Percentiles rank a stretch among this genome's conserved stretches.
phyloP scores from a whole-genome alignment of 768 basidiomycete species.

The Daedaleopsis nitida region DNA sequence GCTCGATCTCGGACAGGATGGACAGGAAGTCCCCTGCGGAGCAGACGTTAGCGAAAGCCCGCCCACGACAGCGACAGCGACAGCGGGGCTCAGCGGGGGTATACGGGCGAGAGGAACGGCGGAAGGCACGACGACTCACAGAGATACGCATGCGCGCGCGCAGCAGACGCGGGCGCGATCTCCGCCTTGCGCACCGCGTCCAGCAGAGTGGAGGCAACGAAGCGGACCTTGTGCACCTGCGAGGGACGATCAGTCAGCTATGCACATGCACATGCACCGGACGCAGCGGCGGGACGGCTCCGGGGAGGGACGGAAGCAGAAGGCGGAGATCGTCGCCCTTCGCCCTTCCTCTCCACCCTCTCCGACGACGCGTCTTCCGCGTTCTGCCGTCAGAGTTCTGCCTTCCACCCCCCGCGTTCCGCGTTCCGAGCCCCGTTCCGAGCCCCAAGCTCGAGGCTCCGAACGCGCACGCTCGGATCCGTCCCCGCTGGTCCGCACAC shows the following conservation, averaged over 20 bases:
- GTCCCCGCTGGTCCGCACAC: too few relatives aligned
- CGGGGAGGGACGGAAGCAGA: neutral
- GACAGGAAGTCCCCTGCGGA: slow-evolving; percentile 85
- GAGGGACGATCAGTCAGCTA: neutral
- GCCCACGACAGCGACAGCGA: neutral
- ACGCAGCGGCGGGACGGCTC: too few relatives aligned
- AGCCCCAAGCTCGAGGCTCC: neutral
- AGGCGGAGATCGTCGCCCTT: slow-evolving; percentile 1
- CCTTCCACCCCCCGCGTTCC: neutral
- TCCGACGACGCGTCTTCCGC: too few relatives aligned
- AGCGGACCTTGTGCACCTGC: slow-evolving; percentile 89
- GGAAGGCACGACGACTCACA: slow-evolving; percentile 49
- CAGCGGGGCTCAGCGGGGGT: neutral
- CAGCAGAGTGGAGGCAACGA: slow-evolving; percentile 87
- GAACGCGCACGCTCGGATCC: neutral
- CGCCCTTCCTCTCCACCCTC: neutral
- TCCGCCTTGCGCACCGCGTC: slow-evolving; percentile 84
- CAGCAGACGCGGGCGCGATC: slow-evolving; percentile 76
- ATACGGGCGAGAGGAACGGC: neutral
- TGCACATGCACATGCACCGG: neutral
- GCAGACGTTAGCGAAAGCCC: too few relatives aligned
- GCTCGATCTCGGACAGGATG: slow-evolving; percentile 88
- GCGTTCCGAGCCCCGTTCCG: neutral
- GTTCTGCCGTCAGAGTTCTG: neutral
- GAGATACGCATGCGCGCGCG: slow-evolving; percentile 84